Base-by-base conservation (phyloP, 108 stramenopile species). In the Cyclotella sp. region DNA sequence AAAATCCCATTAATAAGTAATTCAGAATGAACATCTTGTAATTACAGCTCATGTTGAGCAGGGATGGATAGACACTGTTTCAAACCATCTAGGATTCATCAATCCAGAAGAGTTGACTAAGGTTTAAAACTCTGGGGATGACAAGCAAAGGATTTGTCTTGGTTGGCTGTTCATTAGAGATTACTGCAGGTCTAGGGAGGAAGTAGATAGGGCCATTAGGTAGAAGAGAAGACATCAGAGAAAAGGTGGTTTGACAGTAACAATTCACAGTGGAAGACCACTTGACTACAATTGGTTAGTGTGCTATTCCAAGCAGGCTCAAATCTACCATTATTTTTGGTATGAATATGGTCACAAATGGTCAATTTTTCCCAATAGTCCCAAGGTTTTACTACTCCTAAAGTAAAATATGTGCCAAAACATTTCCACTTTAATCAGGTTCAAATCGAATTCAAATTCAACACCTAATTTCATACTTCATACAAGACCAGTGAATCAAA, bases 151-250 rank as follows among this genome's bases (percentile, higher is more conserved):
- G 18, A 34, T 73, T 4, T 79, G 76, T 54, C 60, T 84, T 21
- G 83, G 83, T 45, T 84, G 83, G 83, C 49, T 84, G 58, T 79
- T 70, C 49, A 60, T 84, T 41, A 78, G 83, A 1, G 74, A 71
- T 15, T 84, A 49, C 61, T 68, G 74, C 58, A 77, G 66, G 3
- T 18, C 40, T 57, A 0, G 39, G 22, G 42, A 18, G 42, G 13
- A 9, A 18, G 15, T 10, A 51, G 54, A 64, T 71, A 47, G 76
- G 81, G 81, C 81, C 81, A 27, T 26, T 51, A 47, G 69, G 81
- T 47, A 70, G 75, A 72, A 49, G 81, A 55, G 47, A 58, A 65
- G 28, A 24, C 14, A 65, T 82, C 26, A 63, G 64, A 65, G 76
- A 82, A 3, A 75, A 75, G 28, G 52, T 55, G 21, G n/a, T 21